phyloP scores from a whole-genome alignment of 2,329 filamentous ascomycete species.

The Apiospora koreana region DNA sequence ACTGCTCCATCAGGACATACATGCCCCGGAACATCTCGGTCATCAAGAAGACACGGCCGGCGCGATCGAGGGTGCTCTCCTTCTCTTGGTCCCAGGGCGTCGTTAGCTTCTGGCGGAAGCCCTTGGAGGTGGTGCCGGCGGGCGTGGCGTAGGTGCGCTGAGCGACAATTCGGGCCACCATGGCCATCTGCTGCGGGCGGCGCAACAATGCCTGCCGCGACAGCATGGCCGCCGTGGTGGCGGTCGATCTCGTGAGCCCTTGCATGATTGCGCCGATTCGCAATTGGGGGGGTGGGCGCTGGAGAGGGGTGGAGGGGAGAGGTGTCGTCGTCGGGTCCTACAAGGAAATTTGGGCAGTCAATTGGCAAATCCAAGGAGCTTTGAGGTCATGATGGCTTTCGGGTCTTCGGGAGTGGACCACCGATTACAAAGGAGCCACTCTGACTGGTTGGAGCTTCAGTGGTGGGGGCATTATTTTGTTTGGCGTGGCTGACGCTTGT shows the following conservation, averaged over 20 bases:
- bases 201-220: conserved; percentile 34
- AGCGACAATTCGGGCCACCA: conserved; percentile 33
- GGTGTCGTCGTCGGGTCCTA: conserved; percentile 15
- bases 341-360: neutral
- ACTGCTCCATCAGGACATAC: conserved; percentile 97
- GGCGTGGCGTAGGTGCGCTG: conserved; percentile 63
- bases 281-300: conserved; percentile 17
- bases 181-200: conserved; percentile 26
- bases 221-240: conserved; percentile 23
- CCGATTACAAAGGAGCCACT: conserved; percentile 15
- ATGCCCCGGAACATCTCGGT: conserved; percentile 96
- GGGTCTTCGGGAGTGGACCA: conserved; percentile 13
- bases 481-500: neutral
- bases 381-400: conserved; percentile 18
- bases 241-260: conserved; percentile 31
- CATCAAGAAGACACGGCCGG: conserved; percentile 93
- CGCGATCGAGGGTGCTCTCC: conserved; percentile 77
- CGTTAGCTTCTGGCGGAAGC: conserved; percentile 75
- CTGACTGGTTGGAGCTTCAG: conserved; percentile 6
- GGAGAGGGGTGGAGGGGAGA: conserved; percentile 16
- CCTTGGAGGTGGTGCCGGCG: conserved; percentile 73
- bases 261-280: conserved; percentile 26
- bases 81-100: conserved; percentile 79
- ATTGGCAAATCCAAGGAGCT: conserved; percentile 16
- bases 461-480: neutral